These are phyloP conservation scores for Dendrocalamus latiflorus DNA, from an alignment of 202 grass and related monocot genomes.

Conservation along the genomic window DNA sequence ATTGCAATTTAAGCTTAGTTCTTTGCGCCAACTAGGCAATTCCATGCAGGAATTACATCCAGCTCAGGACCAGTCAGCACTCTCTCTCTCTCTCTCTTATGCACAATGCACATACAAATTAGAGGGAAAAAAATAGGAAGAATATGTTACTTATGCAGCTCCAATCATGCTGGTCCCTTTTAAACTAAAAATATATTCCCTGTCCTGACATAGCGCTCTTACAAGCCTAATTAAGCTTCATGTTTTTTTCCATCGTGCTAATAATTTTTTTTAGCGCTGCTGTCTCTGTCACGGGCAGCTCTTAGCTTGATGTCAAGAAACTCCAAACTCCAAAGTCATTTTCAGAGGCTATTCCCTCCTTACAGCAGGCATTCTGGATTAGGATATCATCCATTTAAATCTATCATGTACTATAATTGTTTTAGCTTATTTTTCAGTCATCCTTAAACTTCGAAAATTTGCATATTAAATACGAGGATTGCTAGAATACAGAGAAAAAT, in stretches of 20 bases:
- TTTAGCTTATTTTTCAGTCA: neutral
- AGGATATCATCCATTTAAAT: no score
- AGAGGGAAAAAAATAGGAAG: neutral
- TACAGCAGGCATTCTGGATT: no score
- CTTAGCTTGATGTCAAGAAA: no score
- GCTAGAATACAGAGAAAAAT: neutral
- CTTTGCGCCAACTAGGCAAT: neutral
- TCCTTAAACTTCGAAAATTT: neutral
- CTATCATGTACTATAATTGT: neutral
- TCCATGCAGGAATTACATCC: conserved; percentile 1
- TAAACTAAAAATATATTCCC: no score
- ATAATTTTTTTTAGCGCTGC: no score
- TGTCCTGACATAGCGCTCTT: no score
- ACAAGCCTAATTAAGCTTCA: no score
- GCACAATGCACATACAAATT: neutral
- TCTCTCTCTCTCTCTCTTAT: neutral
- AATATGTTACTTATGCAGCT: conserved; percentile 39
- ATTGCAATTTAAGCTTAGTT: neutral
- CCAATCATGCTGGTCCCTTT: conserved; percentile 11
- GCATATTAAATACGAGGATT: neutral
- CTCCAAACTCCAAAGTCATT: no score
- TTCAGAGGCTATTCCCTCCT: no score
- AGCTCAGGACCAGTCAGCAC: neutral
- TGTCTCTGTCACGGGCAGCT: no score
- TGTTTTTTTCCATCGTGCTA: no score